phyloP scores from a whole-genome alignment of 805 yeast genomes.

The Komagataella phaffii region DNA sequence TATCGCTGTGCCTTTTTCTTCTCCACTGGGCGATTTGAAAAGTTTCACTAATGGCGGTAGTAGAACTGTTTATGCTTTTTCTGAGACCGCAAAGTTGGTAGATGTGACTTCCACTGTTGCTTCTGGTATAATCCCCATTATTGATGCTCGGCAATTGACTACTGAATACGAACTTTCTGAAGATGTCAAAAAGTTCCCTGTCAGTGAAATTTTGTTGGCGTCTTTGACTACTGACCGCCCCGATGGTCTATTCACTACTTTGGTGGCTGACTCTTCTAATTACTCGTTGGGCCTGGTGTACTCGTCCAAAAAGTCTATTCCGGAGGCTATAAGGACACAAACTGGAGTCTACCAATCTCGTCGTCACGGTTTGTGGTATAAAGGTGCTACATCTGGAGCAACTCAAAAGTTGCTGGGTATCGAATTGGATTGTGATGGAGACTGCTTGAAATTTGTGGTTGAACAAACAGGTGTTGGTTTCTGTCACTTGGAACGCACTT shows the following conservation, averaged over 20 bases:
- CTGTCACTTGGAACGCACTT: conserved; percentile 72
- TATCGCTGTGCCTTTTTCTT: conserved; percentile 5
- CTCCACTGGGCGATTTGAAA: conserved; percentile 4
- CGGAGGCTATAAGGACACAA: conserved; percentile 65
- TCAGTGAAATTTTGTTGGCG: conserved; percentile 27
- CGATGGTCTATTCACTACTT: conserved; percentile 77
- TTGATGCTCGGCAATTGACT: conserved; percentile 16
- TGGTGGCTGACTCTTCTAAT: conserved; percentile 58
- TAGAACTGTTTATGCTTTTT: conserved; percentile 11
- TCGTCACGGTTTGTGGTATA: conserved; percentile 87
- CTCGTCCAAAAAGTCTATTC: conserved; percentile 72
- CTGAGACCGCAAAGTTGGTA: conserved; percentile 5
- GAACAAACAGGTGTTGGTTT: conserved; percentile 80
- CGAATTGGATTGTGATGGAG: conserved; percentile 83
- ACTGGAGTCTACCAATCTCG: conserved; percentile 94
- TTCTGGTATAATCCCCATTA: conserved; percentile 22
- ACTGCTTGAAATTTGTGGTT: conserved; percentile 78
- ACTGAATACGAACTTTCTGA: conserved; percentile 12
- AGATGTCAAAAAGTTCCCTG: conserved; percentile 16
- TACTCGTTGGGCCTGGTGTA: conserved; percentile 83
- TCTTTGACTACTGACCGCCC: conserved; percentile 65
- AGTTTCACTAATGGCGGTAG: conserved; percentile 8
- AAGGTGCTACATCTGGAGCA: conserved; percentile 95
- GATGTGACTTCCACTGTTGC: conserved; percentile 13
- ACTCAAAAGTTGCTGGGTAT: conserved; percentile 63